Percentiles rank a stretch among this genome's conserved stretches.
These are phyloP conservation scores for Triangularia setosa DNA, from an alignment of 2,329 filamentous ascomycete species.

Conservation along the genomic window DNA sequence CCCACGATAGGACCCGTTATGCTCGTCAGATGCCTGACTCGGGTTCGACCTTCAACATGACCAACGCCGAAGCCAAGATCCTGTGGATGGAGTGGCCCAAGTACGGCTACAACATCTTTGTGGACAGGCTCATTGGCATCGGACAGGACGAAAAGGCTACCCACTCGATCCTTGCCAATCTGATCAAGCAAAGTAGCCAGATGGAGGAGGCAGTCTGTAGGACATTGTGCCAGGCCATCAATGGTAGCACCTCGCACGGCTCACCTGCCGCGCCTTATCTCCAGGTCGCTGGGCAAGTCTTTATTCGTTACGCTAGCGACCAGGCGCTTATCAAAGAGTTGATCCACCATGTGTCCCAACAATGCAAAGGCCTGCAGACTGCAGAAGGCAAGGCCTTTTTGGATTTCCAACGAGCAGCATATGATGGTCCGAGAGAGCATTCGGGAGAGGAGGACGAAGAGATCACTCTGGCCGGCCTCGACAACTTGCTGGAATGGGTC, in stretches of 20 bases:
- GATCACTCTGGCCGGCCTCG: conserved; percentile 30
- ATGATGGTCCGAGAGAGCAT: conserved; percentile 31
- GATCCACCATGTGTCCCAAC: conserved; percentile 40
- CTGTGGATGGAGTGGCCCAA: conserved; percentile 42
- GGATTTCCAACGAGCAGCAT: conserved; percentile 39
- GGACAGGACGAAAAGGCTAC: conserved; percentile 53
- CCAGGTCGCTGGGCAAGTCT: conserved; percentile 48
- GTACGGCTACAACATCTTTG: conserved; percentile 46
- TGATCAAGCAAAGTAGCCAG: conserved; percentile 50
- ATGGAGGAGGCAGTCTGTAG: conserved; percentile 51
- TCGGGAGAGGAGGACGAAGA: conserved; percentile 28
- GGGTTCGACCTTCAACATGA: conserved; percentile 41
- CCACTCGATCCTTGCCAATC: conserved; percentile 52
- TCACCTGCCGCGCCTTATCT: conserved; percentile 50
- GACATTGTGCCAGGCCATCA: conserved; percentile 53
- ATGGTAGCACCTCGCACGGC: conserved; percentile 44
- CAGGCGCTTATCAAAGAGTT: conserved; percentile 36
- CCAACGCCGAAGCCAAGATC: conserved; percentile 42
- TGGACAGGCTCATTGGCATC: conserved; percentile 63
- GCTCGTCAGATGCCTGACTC: conserved; percentile 36
- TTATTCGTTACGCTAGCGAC: conserved; percentile 43
- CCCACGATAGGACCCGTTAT: conserved; percentile 39
- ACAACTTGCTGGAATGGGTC: conserved; percentile 44
- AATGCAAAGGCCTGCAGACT: conserved; percentile 44
- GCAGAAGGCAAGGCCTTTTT: conserved; percentile 48